Evolutionary conservation across 176 grass and related monocot species (phyloP).

Genomic region (Eleusine indica): DNA sequence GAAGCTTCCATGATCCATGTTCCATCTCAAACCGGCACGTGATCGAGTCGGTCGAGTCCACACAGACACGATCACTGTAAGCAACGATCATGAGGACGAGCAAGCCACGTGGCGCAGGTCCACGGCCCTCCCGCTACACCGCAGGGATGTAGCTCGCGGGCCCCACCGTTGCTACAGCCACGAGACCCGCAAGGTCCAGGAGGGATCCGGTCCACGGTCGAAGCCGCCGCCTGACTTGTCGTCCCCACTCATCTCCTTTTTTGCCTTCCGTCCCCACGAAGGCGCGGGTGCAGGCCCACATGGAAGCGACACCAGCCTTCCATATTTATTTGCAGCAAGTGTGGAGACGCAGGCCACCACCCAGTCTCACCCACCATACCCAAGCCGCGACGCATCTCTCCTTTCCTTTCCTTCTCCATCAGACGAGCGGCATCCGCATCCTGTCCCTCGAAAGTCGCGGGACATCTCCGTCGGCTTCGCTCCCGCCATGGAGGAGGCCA

Average conservation of each 20-base stretch:
- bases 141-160: neutral
- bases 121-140: neutral
- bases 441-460: neutral
- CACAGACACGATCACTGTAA: no score
- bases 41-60: neutral
- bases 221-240: neutral
- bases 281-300: neutral
- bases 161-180: neutral
- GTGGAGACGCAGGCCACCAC: neutral
- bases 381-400: neutral
- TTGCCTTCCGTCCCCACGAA: slow-evolving; percentile 1
- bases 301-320: neutral
- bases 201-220: neutral
- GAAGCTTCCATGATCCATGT: neutral
- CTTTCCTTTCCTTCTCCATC: neutral
- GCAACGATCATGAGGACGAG: neutral
- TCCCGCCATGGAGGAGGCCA: slow-evolving; percentile 68
- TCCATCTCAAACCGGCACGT: neutral
- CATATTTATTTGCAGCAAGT: neutral
- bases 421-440: slow-evolving; percentile 26
- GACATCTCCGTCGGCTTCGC: neutral
- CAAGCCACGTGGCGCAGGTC: neutral
- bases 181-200: neutral
- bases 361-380: neutral
- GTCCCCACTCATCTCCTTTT: neutral